A percentile compares a stretch with the other conserved stretches of the same genome.
Conservation (phyloP, 805 yeast species). For the Kluyveromyces siamensis region DNA sequence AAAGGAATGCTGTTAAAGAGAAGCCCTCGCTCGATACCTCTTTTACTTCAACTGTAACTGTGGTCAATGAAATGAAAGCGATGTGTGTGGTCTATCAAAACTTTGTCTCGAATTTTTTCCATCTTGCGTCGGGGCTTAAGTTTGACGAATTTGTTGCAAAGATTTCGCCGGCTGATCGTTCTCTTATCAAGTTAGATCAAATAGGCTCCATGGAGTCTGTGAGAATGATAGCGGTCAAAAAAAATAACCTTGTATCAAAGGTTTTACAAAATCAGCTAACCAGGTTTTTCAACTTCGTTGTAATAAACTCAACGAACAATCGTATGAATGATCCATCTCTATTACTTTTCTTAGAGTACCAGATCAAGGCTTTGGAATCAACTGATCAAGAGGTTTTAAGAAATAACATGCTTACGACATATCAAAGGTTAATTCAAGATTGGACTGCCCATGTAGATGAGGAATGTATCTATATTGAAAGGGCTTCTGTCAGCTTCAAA, state of each 20-base stretch:
- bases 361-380: slow-evolving; percentile 30
- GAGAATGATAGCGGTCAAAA: slow-evolving; percentile 38
- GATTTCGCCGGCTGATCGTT: slow-evolving; percentile 14
- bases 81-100: slow-evolving; percentile 39
- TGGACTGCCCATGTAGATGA: slow-evolving; percentile 54
- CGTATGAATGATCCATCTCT: slow-evolving; percentile 36
- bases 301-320: slow-evolving; percentile 30
- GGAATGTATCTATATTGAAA: slow-evolving; percentile 41
- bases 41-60: slow-evolving; percentile 1
- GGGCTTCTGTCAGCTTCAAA: slow-evolving; percentile 23
- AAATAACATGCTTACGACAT: slow-evolving; percentile 40
- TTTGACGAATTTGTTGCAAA: slow-evolving; percentile 35
- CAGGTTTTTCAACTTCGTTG: slow-evolving; percentile 21
- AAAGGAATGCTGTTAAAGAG: neutral
- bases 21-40: neutral
- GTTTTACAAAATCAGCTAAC: slow-evolving; percentile 34
- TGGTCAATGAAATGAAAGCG: slow-evolving; percentile 12
- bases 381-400: slow-evolving; percentile 59
- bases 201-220: slow-evolving; percentile 36
- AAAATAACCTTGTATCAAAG: slow-evolving; percentile 36
- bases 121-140: slow-evolving; percentile 32
- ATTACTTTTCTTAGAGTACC: slow-evolving; percentile 33
- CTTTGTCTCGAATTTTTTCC: slow-evolving; percentile 38
- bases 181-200: slow-evolving; percentile 22
- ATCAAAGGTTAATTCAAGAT: slow-evolving; percentile 39